Percentiles rank a stretch among this genome's conserved stretches.
These are phyloP conservation scores for Asclepias syriaca DNA, from an alignment of 257 asterid genomes.

Conservation along the genomic window DNA sequence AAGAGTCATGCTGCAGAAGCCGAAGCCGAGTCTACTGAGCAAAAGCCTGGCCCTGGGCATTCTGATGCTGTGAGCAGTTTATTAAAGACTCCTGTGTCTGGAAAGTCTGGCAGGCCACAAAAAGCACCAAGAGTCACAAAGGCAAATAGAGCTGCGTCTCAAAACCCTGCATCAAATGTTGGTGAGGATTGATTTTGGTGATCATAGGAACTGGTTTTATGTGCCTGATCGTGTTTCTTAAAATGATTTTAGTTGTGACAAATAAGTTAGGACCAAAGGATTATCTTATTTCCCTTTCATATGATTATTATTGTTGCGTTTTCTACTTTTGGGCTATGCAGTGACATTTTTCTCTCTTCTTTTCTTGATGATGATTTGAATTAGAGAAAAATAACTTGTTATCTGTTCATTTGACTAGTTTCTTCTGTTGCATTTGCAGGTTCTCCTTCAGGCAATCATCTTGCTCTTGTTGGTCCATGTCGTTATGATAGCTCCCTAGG, in stretches of 20 bases:
- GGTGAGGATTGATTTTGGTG: conserved; percentile 44
- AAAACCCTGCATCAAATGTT: conserved; percentile 41
- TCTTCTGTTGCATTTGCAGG: conserved; percentile 41
- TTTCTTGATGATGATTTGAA: too few species aligned
- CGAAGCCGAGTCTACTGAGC: conserved; percentile 45
- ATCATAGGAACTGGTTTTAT: background rate
- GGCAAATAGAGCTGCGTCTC: conserved; percentile 60
- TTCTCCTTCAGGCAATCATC: conserved; percentile 70
- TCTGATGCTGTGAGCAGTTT: conserved; percentile 28
- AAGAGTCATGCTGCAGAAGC: conserved; percentile 41
- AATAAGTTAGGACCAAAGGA: background rate
- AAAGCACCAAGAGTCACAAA: conserved; percentile 68
- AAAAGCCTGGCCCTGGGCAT: conserved; percentile 37
- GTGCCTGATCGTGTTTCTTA: background rate
- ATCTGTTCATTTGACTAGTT: conserved; percentile 8
- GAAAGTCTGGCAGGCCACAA: conserved; percentile 66
- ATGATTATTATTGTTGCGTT: background rate
- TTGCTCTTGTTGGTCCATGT: conserved; percentile 83
- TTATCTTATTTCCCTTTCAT: background rate
- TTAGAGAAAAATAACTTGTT: background rate
- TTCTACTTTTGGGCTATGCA: background rate
- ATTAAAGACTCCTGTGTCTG: conserved; percentile 60
- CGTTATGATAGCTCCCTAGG: conserved; percentile 98
- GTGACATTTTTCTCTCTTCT: background rate
- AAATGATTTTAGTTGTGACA: background rate